Base-by-base conservation (phyloP, 2,329 filamentous ascomycete species). In the Rhexocercosporidium sp. region DNA sequence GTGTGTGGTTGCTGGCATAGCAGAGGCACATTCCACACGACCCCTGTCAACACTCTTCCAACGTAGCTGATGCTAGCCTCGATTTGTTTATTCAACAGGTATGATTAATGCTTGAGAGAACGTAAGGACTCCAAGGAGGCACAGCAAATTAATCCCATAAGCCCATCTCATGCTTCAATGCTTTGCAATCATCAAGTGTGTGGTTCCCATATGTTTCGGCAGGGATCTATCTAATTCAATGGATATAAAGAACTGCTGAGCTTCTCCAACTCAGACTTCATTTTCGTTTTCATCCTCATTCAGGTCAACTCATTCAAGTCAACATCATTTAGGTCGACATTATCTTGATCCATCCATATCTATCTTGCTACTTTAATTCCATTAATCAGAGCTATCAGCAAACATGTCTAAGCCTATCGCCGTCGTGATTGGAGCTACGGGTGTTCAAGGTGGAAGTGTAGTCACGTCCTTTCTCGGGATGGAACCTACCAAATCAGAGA, bases 401-500 rank as follows among this genome's bases (percentile, higher is more conserved):
- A 44, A 60, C 31, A 70, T 70, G 64, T 53, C 61, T 0, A 65
- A 59, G 0, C 76, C 75, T 61, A 67, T 79, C 51, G 63, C 80
- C 16, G 76, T 75, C 16, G 79, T 85, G 12, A 69, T 83, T 46
- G 82, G 83, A 22, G 81, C 80, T n/a, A 84, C 82, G 5, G 83
- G 81, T 25, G 82, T 80, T 66, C 83, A 86, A 65, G 84, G 83
- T 54, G 80, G 81, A 18, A 81, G 81, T 6, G 82, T 85, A 22
- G 79, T 81, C 53, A 78, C 78, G 16, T 76, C 79, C 3, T 83
- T 84, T 68, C 77, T 81, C 11, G 41, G 31, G 74, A 78, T 1
- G 75, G 73, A 34, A 68, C 62, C 11, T 85, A 79, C 71, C 74
- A 74, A 14, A 80, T 85, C 41, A 82, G 83, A 25, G 82, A 77